phyloP scores from a whole-genome alignment of 495 filamentous ascomycete species.

The Lasiosphaeria miniovina region DNA sequence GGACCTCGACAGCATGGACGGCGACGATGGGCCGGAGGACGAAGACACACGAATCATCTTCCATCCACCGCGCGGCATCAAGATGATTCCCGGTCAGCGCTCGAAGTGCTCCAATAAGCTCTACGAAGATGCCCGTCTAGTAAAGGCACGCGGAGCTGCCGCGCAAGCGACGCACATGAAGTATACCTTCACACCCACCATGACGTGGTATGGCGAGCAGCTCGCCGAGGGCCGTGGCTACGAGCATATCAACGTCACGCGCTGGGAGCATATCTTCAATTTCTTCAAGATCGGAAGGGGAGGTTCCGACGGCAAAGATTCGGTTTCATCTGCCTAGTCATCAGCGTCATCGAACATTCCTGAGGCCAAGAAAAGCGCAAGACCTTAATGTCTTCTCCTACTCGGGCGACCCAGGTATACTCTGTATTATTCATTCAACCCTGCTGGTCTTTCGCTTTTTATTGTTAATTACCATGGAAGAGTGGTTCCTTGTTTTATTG shows the following conservation, averaged over 20 bases:
- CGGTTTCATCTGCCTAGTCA: background rate
- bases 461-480: too few relatives aligned
- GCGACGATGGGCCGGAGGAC: slow-evolving; percentile 10
- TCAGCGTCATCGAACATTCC: background rate
- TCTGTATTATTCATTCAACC: too few relatives aligned
- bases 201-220: slow-evolving; percentile 45
- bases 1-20: slow-evolving; percentile 16
- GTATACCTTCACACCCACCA: slow-evolving; percentile 39
- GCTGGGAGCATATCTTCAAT: slow-evolving; percentile 34
- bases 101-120: slow-evolving; percentile 40
- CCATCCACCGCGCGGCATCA: slow-evolving; percentile 37
- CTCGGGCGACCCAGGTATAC: too few relatives aligned
- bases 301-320: background rate
- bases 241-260: slow-evolving; percentile 38
- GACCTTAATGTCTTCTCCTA: background rate
- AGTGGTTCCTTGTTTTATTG: too few relatives aligned
- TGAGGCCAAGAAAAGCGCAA: background rate
- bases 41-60: slow-evolving; percentile 39
- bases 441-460: too few relatives aligned
- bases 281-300: slow-evolving; percentile 20
- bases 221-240: slow-evolving; percentile 36
- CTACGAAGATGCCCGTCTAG: slow-evolving; percentile 33
- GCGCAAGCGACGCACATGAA: slow-evolving; percentile 22
- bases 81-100: slow-evolving; percentile 10
- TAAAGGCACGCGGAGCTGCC: slow-evolving; percentile 10